Evolutionary conservation across 1,284 basidiomycete genomes (phyloP).

Genomic region (Phaffia rhodozyma): DNA sequence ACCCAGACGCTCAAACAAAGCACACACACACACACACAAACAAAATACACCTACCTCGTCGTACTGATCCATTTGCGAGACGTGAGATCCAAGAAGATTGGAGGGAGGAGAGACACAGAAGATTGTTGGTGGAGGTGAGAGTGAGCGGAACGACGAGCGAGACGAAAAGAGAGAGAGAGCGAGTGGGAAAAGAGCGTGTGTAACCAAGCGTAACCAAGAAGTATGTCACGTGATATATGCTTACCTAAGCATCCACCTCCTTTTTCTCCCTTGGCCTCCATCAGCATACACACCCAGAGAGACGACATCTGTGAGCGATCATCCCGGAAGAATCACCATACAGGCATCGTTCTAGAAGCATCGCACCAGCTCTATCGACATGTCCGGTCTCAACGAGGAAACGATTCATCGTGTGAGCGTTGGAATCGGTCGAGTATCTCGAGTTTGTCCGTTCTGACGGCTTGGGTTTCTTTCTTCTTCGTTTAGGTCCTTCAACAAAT

Average conservation of each 20-base stretch:
- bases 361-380: conserved; percentile 29
- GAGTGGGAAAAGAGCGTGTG: not conserved
- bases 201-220: too few species aligned
- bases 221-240: too few species aligned
- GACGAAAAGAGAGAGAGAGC: not conserved
- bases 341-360: too few species aligned
- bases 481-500: conserved; percentile 82
- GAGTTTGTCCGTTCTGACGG: not conserved
- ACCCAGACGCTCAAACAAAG: not conserved
- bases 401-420: conserved; percentile 63
- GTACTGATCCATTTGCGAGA: conserved; percentile 18
- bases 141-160: not conserved
- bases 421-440: not conserved
- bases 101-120: not conserved
- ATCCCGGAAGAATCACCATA: too few species aligned
- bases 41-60: conserved; percentile 12
- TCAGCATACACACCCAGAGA: too few species aligned
- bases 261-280: too few species aligned
- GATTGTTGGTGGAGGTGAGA: not conserved
- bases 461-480: conserved; percentile 2
- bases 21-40: not conserved
- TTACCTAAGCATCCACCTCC: too few species aligned
- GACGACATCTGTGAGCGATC: too few species aligned
- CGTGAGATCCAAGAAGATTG: not conserved
- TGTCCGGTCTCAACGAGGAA: conserved; percentile 71